Conservation (phyloP, 805 yeast genomes). For the Kregervanrija delftensis region DNA sequence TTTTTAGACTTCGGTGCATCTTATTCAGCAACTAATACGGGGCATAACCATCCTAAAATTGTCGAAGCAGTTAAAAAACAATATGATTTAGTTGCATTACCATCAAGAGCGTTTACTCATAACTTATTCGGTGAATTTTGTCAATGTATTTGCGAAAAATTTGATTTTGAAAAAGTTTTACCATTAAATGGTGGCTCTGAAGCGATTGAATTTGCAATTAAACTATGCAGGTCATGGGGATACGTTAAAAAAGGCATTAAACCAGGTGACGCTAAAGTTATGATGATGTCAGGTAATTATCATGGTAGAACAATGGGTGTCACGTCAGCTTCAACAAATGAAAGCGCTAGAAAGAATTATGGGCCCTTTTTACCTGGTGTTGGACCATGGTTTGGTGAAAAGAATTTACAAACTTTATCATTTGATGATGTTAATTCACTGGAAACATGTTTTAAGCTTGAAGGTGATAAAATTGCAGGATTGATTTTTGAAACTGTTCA, state of each 20-base stretch:
- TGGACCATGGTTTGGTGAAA: conserved; percentile 26
- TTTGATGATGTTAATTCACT: conserved; percentile 23
- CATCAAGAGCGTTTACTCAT: conserved; percentile 23
- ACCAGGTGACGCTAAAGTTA: conserved; percentile 20
- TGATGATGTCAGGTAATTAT: conserved; percentile 30
- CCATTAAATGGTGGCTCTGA: conserved; percentile 30
- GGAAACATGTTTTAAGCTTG: conserved; percentile 20
- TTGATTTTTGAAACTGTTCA: conserved; percentile 33
- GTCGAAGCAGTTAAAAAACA: conserved; percentile 28
- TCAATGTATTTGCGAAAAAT: conserved; percentile 21
- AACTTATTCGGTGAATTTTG: conserved; percentile 18
- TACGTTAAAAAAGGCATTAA: conserved; percentile 25
- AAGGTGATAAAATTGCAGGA: conserved; percentile 29
- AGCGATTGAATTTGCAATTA: conserved; percentile 32
- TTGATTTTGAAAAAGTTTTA: conserved; percentile 25
- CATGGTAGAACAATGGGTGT: conserved; percentile 36
- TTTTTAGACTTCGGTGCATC: conserved; percentile 23
- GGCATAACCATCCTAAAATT: conserved; percentile 23
- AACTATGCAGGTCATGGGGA: conserved; percentile 29
- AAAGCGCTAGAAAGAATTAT: conserved; percentile 28
- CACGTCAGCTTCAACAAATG: conserved; percentile 30
- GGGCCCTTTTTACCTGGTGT: conserved; percentile 24
- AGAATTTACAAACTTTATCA: conserved; percentile 14
- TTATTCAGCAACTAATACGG: conserved; percentile 24
- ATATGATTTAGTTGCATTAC: conserved; percentile 24